Evolutionary conservation across 257 asterid species (phyloP).

Genomic region (Primulina huaijiensis): DNA sequence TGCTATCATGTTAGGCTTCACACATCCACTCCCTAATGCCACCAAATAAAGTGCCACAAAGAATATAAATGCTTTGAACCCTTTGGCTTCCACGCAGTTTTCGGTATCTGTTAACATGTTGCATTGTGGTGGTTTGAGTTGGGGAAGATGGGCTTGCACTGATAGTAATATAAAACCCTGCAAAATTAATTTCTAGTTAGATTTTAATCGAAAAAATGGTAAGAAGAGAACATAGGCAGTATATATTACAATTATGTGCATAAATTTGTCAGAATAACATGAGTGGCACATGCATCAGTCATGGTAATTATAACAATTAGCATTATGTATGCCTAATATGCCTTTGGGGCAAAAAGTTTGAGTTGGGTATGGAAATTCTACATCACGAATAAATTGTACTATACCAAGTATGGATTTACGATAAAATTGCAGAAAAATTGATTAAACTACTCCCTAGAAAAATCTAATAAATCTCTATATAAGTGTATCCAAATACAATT

Average conservation of each 20-base stretch:
- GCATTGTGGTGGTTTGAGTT: conserved; percentile 80
- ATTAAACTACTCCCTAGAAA: too few species aligned
- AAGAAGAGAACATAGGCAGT: background rate
- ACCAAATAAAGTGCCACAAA: conserved; percentile 79
- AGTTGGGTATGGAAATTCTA: too few species aligned
- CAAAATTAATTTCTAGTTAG: background rate
- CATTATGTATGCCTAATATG: too few species aligned
- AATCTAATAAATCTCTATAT: too few species aligned
- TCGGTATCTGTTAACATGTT: conserved; percentile 38
- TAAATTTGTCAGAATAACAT: background rate
- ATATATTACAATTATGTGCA: background rate
- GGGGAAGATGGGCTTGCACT: conserved; percentile 93
- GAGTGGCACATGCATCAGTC: too few species aligned
- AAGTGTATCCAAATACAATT: background rate
- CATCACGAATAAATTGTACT: too few species aligned
- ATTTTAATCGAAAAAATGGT: too few species aligned
- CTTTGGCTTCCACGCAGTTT: conserved; percentile 62
- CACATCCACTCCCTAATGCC: conserved; percentile 95
- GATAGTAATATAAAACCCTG: conserved; percentile 89
- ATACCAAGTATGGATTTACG: too few species aligned
- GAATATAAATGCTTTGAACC: conserved; percentile 60
- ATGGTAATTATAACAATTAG: too few species aligned
- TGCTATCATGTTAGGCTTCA: conserved; percentile 91
- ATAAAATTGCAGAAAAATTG: too few species aligned
- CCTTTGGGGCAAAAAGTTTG: too few species aligned